A percentile compares a stretch with the other conserved stretches of the same genome.
Evolutionary conservation across 306 rosid genomes (phyloP).

Genomic region (Quercus rubra): DNA sequence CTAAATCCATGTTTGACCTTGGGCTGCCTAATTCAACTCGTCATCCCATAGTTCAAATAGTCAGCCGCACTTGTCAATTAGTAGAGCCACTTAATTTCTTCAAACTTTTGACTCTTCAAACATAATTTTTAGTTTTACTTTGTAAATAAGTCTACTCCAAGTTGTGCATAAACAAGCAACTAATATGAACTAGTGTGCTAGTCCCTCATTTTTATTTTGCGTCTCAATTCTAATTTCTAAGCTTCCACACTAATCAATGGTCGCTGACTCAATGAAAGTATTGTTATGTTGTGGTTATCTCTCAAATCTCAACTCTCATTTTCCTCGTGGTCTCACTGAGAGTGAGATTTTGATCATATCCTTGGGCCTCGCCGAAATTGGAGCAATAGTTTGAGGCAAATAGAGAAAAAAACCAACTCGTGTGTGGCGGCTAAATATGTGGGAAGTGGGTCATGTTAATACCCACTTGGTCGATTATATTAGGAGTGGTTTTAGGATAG

Average conservation of each 20-base stretch:
- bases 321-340: not conserved
- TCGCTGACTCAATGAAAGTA: not conserved
- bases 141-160: not conserved
- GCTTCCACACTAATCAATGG: not conserved
- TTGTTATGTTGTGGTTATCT: not conserved
- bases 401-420: not conserved
- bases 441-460: not conserved
- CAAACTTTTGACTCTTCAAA: not conserved
- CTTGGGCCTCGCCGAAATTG: conserved; percentile 14
- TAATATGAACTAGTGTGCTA: too few relatives aligned
- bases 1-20: not conserved
- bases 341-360: not conserved
- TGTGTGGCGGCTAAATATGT: not conserved
- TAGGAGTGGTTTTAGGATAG: too few relatives aligned
- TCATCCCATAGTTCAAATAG: not conserved
- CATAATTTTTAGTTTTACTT: not conserved
- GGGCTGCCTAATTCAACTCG: not conserved
- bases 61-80: not conserved
- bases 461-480: not conserved
- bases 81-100: not conserved
- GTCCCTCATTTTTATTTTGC: not conserved
- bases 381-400: not conserved
- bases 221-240: not conserved
- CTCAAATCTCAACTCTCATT: not conserved
- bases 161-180: too few relatives aligned